Evolutionary conservation across 805 yeast species (phyloP).

Genomic region (Clavispora asparagi): DNA sequence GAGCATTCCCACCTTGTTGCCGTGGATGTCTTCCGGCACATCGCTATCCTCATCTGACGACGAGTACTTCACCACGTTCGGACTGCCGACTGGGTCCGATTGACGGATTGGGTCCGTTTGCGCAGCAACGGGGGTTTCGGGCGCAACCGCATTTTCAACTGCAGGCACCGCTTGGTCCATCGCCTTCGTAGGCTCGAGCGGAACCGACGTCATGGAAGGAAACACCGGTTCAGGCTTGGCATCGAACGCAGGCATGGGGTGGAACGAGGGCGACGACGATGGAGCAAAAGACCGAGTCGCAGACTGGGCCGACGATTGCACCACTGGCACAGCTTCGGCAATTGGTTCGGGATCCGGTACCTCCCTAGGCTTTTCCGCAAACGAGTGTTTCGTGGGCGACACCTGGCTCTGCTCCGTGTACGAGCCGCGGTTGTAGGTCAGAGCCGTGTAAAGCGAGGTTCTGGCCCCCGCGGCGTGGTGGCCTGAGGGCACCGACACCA

Average conservation of each 20-base stretch:
- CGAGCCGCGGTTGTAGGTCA: background rate
- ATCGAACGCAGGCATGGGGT: too few species aligned
- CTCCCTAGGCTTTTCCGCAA: background rate
- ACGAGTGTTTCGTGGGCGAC: background rate
- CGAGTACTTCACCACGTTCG: constrained; percentile 33
- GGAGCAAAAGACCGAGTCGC: too few species aligned
- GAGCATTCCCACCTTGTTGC: constrained; percentile 27
- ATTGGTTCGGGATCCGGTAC: background rate
- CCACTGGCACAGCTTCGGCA: too few species aligned
- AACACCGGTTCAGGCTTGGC: background rate
- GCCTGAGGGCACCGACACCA: constrained; percentile 14
- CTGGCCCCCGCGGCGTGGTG: constrained; percentile 9
- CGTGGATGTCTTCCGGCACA: constrained; percentile 15
- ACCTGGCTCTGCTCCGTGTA: background rate
- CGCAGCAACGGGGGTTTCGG: background rate
- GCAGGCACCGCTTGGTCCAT: constrained; percentile 26
- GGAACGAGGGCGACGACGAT: too few species aligned
- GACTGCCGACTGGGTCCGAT: constrained; percentile 18
- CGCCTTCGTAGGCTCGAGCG: background rate
- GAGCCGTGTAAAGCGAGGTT: constrained; percentile 7
- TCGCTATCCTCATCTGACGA: constrained; percentile 29
- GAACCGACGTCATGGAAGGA: background rate
- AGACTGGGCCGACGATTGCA: too few species aligned
- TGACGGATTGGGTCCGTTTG: too few species aligned
- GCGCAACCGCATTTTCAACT: constrained; percentile 24